These are phyloP conservation scores for Ambrosiella beaveri DNA, from an alignment of 2,329 filamentous ascomycete genomes.

Conservation along the genomic window DNA sequence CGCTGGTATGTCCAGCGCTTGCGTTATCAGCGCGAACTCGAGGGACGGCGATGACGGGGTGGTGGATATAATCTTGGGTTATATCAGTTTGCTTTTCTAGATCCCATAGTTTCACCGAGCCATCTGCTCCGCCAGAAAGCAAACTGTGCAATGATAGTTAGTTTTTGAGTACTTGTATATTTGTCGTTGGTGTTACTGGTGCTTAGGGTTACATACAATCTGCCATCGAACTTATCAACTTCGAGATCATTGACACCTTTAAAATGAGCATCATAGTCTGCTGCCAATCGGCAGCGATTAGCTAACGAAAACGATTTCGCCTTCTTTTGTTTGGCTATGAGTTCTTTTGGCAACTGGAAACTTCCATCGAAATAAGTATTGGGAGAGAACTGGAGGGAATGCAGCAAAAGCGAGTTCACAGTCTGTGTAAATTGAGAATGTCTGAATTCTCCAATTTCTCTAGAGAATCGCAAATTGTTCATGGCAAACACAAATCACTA, in stretches of 20 bases:
- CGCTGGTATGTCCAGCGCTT: slow-evolving; percentile 40
- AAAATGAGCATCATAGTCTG: slow-evolving; percentile 40
- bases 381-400: slow-evolving; percentile 49
- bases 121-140: slow-evolving; percentile 72
- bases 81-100: slow-evolving; percentile 41
- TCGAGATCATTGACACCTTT: slow-evolving; percentile 65
- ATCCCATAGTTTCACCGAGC: slow-evolving; percentile 74
- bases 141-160: slow-evolving; percentile 33
- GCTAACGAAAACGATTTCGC: neutral
- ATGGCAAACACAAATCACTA: slow-evolving; percentile 21
- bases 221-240: slow-evolving; percentile 66
- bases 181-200: neutral
- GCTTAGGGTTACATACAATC: slow-evolving; percentile 34
- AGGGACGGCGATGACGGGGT: slow-evolving; percentile 34
- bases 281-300: neutral
- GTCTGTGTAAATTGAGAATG: slow-evolving; percentile 47
- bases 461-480: slow-evolving; percentile 62
- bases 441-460: slow-evolving; percentile 51
- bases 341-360: neutral
- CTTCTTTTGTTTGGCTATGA: neutral
- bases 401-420: slow-evolving; percentile 48
- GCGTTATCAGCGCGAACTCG: slow-evolving; percentile 22
- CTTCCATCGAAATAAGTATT: slow-evolving; percentile 52
- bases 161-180: neutral
- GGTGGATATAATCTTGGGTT: slow-evolving; percentile 30